Base-by-base conservation (phyloP, 768 basidiomycete genomes). In the Boletus rufocinnamomeus region DNA sequence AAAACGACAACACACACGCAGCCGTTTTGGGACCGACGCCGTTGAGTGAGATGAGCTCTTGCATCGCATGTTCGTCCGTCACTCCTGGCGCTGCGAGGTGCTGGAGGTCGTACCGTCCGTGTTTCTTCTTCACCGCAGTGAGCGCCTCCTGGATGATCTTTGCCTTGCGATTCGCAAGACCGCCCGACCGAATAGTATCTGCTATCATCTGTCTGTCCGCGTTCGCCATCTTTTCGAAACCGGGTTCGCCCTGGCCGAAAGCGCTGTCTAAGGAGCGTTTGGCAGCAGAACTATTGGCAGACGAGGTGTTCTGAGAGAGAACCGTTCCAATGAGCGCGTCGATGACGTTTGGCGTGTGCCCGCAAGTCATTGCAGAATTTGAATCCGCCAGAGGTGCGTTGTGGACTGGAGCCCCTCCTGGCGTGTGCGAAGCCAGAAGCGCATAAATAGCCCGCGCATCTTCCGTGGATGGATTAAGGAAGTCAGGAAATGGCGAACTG, bases 11-110 rank as follows among this genome's bases (percentile, higher is more conserved):
- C 0, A 87, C 84, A 58, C 85, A 86, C 1, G 84, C 82, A 2
- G 84, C 84, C 1, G 84, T 85, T 70, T 86, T 86, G 1, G 83
- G 84, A 2, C 85, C 84, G 11, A 87, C 84, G 1, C 84, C 85
- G 32, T 78, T 70, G 56, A 82, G 82, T 4, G 82, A 78, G 16
- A 84, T 78, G 28, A 86, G 76, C 60, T 82, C 84, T 60, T 75
- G 69, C 84, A 84, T 85, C 35, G 80, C 78, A n/a, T 76, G 75
- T 30, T 79, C 79, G 66, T 85, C 76, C 1, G 79, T 63, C 6
- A 63, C 61, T 2, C 65, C 65, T 1, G 71, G 56, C 4, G 52
- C 50, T 2, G 69, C 72, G 27, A 86, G 78, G 68, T 85, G 82
- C 58, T 86, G 84, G 17, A 86, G 69, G n/a, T 84, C 83, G 63